Base-by-base conservation (phyloP, 768 basidiomycete species). In the Termitomyces sp. region DNA sequence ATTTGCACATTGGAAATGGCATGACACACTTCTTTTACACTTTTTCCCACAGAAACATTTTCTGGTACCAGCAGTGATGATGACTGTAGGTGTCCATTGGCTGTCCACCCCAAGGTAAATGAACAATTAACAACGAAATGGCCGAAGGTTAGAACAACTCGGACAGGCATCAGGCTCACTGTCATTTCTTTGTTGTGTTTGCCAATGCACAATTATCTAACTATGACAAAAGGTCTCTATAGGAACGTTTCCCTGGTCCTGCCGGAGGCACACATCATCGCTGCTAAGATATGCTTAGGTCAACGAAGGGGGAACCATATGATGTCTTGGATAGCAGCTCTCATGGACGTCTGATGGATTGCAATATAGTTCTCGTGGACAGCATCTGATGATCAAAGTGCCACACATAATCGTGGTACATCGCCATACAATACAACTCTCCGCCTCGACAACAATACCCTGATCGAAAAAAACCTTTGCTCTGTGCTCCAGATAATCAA, bases 71-170 rank as follows among this genome's bases (percentile, higher is more conserved):
- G n/a, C n/a, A n/a, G n/a, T n/a, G n/a, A n/a, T n/a, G n/a, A n/a
- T n/a, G n/a, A n/a, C n/a, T n/a, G n/a, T n/a, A n/a, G n/a, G n/a
- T n/a, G n/a, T n/a, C n/a, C n/a, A n/a, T n/a, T n/a, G n/a, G n/a
- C n/a, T n/a, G n/a, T n/a, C n/a, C n/a, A n/a, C n/a, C n/a, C n/a
- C n/a, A n/a, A n/a, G n/a, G n/a, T n/a, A n/a, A n/a, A n/a, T n/a
- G n/a, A n/a, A n/a, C n/a, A n/a, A n/a, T n/a, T n/a, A n/a, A n/a
- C n/a, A n/a, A n/a, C n/a, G n/a, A n/a, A n/a, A n/a, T n/a, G n/a
- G n/a, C n/a, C n/a, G 7, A 7, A 16, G n/a, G 18, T 0, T n/a
- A 1, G n/a, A 1, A 0, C 5, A 18, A 37, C 36, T 5, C 3
- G 36, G 16, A 37, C 5, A 6, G 36, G 16, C 7, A n/a, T 39